Evolutionary conservation across 768 basidiomycete species (phyloP).

Genomic region (Cystofilobasidium ferigula): DNA sequence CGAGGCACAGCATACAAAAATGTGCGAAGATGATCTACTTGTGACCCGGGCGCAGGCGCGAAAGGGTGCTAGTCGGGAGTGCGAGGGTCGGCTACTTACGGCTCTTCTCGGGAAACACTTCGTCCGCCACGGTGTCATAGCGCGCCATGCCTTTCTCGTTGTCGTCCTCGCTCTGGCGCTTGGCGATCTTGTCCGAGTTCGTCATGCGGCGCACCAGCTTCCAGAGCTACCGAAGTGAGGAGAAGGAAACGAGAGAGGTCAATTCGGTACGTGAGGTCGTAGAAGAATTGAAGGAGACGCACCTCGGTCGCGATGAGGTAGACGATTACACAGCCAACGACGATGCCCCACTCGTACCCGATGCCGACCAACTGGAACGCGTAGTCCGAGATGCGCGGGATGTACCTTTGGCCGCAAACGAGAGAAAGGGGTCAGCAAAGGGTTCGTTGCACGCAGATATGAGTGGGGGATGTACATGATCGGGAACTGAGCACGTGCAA

Average conservation of each 20-base stretch:
- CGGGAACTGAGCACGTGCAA: constrained; percentile 30
- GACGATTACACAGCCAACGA: constrained; percentile 32
- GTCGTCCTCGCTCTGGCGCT: background rate
- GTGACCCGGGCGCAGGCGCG: too few relatives aligned
- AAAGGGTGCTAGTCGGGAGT: too few relatives aligned
- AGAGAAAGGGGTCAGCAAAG: too few relatives aligned
- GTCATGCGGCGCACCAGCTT: constrained; percentile 13
- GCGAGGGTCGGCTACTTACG: background rate
- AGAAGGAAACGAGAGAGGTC: background rate
- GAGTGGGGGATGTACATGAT: too few relatives aligned
- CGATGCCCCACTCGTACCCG: constrained; percentile 33
- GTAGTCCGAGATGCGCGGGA: constrained; percentile 27
- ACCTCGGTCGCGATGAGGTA: constrained; percentile 26
- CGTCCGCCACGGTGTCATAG: constrained; percentile 22
- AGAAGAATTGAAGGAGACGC: background rate
- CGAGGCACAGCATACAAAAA: too few relatives aligned
- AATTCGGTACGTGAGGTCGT: background rate
- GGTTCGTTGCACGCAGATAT: too few relatives aligned
- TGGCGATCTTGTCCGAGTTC: background rate
- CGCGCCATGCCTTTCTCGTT: constrained; percentile 25
- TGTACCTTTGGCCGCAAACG: constrained; percentile 29
- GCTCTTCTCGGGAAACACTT: constrained; percentile 1
- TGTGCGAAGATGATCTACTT: too few relatives aligned
- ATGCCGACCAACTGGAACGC: constrained; percentile 41
- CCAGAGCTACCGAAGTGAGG: constrained; percentile 1